Evolutionary conservation across 495 filamentous ascomycete genomes (phyloP).

Genomic region (Thermothielavioides terrestris): DNA sequence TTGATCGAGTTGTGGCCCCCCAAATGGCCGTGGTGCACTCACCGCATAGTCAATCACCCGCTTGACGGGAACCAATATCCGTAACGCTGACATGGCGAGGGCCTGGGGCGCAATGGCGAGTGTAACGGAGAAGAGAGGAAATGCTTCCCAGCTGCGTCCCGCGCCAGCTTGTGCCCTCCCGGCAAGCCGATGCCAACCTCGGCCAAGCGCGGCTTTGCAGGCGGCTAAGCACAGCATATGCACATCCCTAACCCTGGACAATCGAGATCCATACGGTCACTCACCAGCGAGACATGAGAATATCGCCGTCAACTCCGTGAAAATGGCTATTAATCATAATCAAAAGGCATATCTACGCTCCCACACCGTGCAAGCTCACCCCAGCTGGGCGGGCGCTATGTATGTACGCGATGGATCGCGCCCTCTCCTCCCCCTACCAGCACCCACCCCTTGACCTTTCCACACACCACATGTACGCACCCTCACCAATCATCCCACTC

Average conservation of each 20-base stretch:
- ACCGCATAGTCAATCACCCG: constrained; percentile 99
- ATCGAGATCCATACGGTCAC: too few species aligned
- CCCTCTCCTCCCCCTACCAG: not conserved
- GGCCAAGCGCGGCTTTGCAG: constrained; percentile 15
- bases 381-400: too few species aligned
- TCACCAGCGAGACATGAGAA: too few species aligned
- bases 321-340: too few species aligned
- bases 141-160: constrained; percentile 1
- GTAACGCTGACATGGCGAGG: constrained; percentile 64
- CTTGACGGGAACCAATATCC: constrained; percentile 94
- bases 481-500: constrained; percentile 60
- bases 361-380: too few species aligned
- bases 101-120: constrained; percentile 20
- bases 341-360: too few species aligned
- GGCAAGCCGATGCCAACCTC: constrained; percentile 34
- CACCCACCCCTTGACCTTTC: not conserved
- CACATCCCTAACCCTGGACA: constrained; percentile 21
- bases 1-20: not conserved
- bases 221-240: not conserved
- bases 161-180: constrained; percentile 11
- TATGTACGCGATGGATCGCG: not conserved
- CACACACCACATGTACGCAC: constrained; percentile 15
- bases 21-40: constrained; percentile 24
- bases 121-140: constrained; percentile 5
- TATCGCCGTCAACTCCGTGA: too few species aligned